Conservation (phyloP, 805 yeast species). For the Myxozyma lipomycoides region DNA sequence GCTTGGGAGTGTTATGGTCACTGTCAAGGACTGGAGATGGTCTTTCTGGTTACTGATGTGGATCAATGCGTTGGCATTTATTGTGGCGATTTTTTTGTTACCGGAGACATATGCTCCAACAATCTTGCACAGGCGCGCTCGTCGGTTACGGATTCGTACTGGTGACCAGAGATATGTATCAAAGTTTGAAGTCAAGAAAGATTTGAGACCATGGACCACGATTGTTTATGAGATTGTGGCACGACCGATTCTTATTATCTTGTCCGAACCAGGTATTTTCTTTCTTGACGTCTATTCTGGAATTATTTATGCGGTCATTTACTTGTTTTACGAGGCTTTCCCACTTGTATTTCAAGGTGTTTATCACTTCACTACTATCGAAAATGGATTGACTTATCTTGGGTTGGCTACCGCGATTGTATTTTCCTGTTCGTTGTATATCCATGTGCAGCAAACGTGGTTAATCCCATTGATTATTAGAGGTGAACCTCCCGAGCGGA, state of each 20-base stretch:
- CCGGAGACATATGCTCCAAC: slow-evolving; percentile 51
- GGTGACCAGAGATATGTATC: slow-evolving; percentile 47
- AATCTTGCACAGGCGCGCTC: slow-evolving; percentile 48
- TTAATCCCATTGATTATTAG: slow-evolving; percentile 21
- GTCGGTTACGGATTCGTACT: slow-evolving; percentile 46
- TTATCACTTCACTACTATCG: slow-evolving; percentile 48
- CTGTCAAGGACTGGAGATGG: slow-evolving; percentile 51
- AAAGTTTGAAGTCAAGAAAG: slow-evolving; percentile 30
- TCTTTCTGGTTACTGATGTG: slow-evolving; percentile 33
- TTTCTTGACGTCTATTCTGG: slow-evolving; percentile 52
- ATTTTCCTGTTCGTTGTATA: slow-evolving; percentile 37
- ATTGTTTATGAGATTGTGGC: slow-evolving; percentile 30
- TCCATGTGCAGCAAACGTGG: slow-evolving; percentile 4
- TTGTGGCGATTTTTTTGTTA: slow-evolving; percentile 41
- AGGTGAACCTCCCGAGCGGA: slow-evolving; percentile 11
- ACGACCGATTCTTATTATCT: slow-evolving; percentile 46
- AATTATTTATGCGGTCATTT: slow-evolving; percentile 50
- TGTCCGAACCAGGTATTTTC: slow-evolving; percentile 55
- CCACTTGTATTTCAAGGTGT: slow-evolving; percentile 51
- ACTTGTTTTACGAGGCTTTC: slow-evolving; percentile 58
- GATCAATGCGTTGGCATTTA: slow-evolving; percentile 39
- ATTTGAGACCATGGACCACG: background rate
- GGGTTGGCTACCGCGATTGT: slow-evolving; percentile 47
- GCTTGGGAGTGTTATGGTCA: slow-evolving; percentile 49
- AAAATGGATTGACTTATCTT: slow-evolving; percentile 47